These are phyloP conservation scores for Globisporangium yorkense DNA, from an alignment of 352 stramenopile genomes.

Conservation along the genomic window DNA sequence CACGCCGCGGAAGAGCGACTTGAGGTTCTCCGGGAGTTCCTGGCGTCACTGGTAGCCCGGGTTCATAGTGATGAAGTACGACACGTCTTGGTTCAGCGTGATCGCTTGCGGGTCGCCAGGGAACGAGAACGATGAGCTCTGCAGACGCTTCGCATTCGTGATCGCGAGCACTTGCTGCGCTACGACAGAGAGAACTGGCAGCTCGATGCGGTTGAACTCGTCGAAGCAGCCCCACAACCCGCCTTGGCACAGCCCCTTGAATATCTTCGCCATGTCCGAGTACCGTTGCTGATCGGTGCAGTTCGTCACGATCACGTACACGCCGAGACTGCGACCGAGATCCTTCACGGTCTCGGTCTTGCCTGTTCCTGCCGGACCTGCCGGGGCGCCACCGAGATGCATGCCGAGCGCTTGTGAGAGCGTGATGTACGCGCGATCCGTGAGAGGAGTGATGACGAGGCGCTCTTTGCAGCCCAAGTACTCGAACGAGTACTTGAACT, in stretches of 20 bases:
- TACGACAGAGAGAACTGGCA: constrained; percentile 91
- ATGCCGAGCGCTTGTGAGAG: constrained; percentile 87
- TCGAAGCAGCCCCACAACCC: constrained; percentile 94
- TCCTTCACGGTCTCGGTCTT: constrained; percentile 93
- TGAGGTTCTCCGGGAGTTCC: constrained; percentile 90
- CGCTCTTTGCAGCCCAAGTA: constrained; percentile 91
- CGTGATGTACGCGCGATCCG: constrained; percentile 89
- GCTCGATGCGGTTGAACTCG: constrained; percentile 95
- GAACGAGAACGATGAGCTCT: constrained; percentile 52
- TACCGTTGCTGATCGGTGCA: constrained; percentile 89
- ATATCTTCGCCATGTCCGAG: constrained; percentile 92
- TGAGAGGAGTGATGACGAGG: constrained; percentile 88
- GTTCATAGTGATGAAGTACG: constrained; percentile 94
- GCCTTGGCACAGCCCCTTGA: constrained; percentile 89
- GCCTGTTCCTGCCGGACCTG: constrained; percentile 83
- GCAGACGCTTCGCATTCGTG: constrained; percentile 60
- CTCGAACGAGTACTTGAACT: constrained; percentile 92
- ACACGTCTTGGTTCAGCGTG: constrained; percentile 45
- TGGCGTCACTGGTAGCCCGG: constrained; percentile 90
- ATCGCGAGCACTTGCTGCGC: constrained; percentile 90
- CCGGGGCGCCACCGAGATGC: constrained; percentile 83
- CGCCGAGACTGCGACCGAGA: constrained; percentile 84
- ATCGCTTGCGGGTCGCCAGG: constrained; percentile 60
- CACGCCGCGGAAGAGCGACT: constrained; percentile 91
- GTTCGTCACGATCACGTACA: constrained; percentile 92